Percentiles rank a stretch among this genome's conserved stretches.
Conservation (phyloP, 345 rosid species). For the Aegle marmelos region DNA sequence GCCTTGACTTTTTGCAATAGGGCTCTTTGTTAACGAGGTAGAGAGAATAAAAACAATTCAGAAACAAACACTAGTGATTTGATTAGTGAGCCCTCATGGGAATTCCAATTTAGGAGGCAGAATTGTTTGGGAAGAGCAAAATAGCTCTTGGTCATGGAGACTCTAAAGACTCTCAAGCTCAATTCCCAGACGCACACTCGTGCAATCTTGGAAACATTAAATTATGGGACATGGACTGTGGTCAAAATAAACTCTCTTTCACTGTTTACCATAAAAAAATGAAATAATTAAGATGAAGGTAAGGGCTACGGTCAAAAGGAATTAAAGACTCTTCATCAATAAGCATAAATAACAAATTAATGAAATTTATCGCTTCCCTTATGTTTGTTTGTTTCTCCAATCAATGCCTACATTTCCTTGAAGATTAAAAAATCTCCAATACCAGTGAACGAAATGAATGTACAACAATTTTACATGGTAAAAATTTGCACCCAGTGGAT, state of each 20-base stretch:
- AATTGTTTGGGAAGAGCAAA: slow-evolving; percentile 12
- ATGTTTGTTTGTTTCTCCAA: no score
- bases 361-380: background rate
- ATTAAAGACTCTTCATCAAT: background rate
- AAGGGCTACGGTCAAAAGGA: background rate
- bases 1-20: background rate
- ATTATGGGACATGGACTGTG: background rate
- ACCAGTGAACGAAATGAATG: no score
- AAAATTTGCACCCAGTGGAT: background rate
- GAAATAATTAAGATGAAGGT: background rate
- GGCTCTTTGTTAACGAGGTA: background rate
- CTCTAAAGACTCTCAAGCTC: slow-evolving; percentile 9
- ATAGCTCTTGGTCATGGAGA: slow-evolving; percentile 13
- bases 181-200: slow-evolving; percentile 26
- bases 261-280: background rate
- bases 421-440: no score
- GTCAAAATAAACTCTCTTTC: slow-evolving; percentile 14
- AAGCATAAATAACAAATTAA: background rate
- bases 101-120: slow-evolving; percentile 7
- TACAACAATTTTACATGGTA: no score
- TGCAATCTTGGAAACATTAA: slow-evolving; percentile 29
- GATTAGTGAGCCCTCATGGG: background rate
- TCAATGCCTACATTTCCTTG: no score
- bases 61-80: slow-evolving; percentile 2
- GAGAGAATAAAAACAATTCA: background rate